Evolutionary conservation across 305 asterid species (phyloP).

Genomic region (Coffea humblotiana): DNA sequence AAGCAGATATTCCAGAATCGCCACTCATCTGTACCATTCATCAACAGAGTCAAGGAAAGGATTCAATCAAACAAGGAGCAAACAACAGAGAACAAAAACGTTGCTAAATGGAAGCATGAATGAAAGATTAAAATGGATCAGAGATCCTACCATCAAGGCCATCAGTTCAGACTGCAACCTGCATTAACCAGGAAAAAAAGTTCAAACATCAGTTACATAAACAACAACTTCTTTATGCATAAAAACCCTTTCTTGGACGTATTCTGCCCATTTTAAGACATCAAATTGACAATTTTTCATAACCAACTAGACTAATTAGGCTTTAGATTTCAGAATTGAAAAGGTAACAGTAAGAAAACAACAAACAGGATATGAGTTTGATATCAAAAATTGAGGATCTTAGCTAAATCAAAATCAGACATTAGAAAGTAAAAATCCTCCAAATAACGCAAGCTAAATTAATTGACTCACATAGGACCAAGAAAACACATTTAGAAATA

Average conservation of each 20-base stretch:
- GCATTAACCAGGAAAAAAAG: conserved; percentile 23
- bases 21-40: conserved; percentile 66
- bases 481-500: background rate
- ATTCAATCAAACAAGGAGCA: background rate
- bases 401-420: too few relatives aligned
- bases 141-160: conserved; percentile 81
- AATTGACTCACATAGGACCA: background rate
- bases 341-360: background rate
- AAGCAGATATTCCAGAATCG: conserved; percentile 81
- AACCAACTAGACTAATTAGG: background rate
- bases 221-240: background rate
- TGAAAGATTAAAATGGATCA: background rate
- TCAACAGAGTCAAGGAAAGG: background rate
- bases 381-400: background rate
- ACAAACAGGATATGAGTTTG: background rate
- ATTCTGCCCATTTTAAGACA: background rate
- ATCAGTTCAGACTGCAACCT: conserved; percentile 93
- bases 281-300: too few relatives aligned
- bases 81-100: background rate
- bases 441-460: background rate
- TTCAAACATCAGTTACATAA: background rate
- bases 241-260: background rate
- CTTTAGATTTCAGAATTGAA: background rate
- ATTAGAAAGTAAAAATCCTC: too few relatives aligned
- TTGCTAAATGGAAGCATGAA: background rate